These are phyloP conservation scores for Cladorrhinum samala DNA, from an alignment of 495 filamentous ascomycete species.

Conservation along the genomic window DNA sequence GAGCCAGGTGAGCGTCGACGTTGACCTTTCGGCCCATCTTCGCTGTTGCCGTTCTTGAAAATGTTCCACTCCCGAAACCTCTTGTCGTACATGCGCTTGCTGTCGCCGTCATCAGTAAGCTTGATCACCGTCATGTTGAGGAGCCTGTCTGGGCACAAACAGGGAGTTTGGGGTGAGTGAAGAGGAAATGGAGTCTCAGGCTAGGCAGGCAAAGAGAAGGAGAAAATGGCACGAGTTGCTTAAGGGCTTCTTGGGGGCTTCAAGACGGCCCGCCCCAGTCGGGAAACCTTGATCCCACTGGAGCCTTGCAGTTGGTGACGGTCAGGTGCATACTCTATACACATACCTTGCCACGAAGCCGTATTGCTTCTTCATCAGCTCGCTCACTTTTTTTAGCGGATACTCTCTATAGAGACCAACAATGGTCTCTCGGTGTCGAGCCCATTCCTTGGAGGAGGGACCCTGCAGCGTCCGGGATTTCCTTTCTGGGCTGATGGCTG, in stretches of 20 bases:
- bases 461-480: conserved; percentile 29
- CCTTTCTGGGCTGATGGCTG: conserved; percentile 10
- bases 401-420: conserved; percentile 26
- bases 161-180: neutral
- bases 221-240: neutral
- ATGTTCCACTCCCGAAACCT: conserved; percentile 30
- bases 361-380: conserved; percentile 27
- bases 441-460: conserved; percentile 28
- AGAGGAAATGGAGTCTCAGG: neutral
- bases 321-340: neutral
- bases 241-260: neutral
- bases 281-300: neutral
- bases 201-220: neutral
- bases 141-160: neutral
- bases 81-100: conserved; percentile 35
- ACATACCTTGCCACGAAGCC: conserved; percentile 31
- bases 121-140: conserved; percentile 22
- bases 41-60: conserved; percentile 30
- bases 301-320: neutral
- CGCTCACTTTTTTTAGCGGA: conserved; percentile 28
- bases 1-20: conserved; percentile 7
- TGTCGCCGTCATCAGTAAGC: conserved; percentile 21
- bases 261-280: neutral
- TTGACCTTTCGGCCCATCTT: conserved; percentile 16
- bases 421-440: conserved; percentile 26